Base-by-base conservation (phyloP, 1,284 basidiomycete species). In the Rhodotorula sp. region DNA sequence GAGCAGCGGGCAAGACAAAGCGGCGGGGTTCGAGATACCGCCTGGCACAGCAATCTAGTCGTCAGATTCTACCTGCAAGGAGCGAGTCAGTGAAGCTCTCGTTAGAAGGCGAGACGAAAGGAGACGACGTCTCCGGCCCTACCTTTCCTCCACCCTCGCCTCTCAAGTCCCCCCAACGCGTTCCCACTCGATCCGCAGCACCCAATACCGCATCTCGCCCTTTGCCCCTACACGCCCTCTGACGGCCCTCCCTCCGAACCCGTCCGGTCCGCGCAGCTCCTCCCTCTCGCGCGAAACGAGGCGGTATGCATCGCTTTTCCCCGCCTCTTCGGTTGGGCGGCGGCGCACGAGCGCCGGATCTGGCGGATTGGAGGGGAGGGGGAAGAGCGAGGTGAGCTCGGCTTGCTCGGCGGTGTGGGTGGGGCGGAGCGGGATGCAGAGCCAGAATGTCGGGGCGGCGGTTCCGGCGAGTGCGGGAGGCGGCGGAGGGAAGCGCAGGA, bases 351-450 rank as follows among this genome's bases (percentile, higher is more conserved):
- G 46, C 17, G 4, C 7, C 1, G 53, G 10, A 3, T 25, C 42
- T 7, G 17, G 16, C 13, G 45, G 17, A 34, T n/a, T 10, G 2
- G 23, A 23, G 21, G 45, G 3, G 9, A 49, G 27, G 17, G 82
- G 81, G 78, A 92, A 92, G 0, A 86, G 83, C 3, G 78, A 77
- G 69, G 89, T 88, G 48, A 92, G 80, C 0, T 85, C 85, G 44
- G 78, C 81, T 0, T 86, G 87, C 80, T 92, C 91, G 10, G 78
- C 78, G 0, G 81, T 76, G 75, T 91, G 90, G 0, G 89, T 90
- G 0, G 83, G 80, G 0, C 91, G 88, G 1, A 90, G 84, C 0
- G 91, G 90, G 45, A 92, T 86, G 54, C 92, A 84, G 19, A 92
- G 85, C 75, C 91, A 90, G 79, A 93, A 92, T 0, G 53, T 13